phyloP scores from a whole-genome alignment of 148 eudicot genomes.

The Persicaria maculosa region DNA sequence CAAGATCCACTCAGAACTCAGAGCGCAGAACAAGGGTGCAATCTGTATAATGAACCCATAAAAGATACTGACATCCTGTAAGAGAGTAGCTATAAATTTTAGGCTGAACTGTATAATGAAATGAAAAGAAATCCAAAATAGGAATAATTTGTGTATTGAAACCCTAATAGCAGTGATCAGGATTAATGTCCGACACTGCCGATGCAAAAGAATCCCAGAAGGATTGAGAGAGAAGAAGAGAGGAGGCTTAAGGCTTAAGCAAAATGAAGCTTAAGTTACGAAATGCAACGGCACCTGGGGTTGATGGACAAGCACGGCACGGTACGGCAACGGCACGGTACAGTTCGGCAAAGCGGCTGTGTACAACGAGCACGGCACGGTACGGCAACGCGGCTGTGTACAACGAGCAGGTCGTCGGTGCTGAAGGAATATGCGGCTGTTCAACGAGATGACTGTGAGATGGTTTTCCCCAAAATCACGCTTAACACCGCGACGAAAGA shows the following conservation, averaged over 20 bases:
- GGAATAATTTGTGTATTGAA: neutral
- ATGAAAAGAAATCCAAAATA: neutral
- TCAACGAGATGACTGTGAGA: neutral
- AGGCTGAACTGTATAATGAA: neutral
- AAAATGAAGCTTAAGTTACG: neutral
- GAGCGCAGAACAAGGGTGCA: neutral
- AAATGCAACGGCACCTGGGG: neutral
- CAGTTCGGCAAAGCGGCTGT: neutral
- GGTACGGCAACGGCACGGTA: neutral
- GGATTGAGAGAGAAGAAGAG: neutral
- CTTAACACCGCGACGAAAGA: neutral
- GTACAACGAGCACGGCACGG: neutral
- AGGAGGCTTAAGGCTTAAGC: neutral
- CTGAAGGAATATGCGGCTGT: neutral
- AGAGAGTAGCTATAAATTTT: neutral
- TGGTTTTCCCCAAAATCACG: neutral
- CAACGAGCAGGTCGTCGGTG: neutral
- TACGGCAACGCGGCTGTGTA: neutral
- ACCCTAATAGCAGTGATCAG: neutral
- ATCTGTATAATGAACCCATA: neutral
- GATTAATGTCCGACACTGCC: neutral
- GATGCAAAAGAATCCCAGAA: neutral
- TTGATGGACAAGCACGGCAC: neutral
- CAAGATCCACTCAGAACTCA: slow-evolving; percentile 2
- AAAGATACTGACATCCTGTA: neutral